Percentiles rank a stretch among this genome's conserved stretches.
These are phyloP conservation scores for Theobroma grandiflorum DNA, from an alignment of 441 rosid genomes.

Conservation along the genomic window DNA sequence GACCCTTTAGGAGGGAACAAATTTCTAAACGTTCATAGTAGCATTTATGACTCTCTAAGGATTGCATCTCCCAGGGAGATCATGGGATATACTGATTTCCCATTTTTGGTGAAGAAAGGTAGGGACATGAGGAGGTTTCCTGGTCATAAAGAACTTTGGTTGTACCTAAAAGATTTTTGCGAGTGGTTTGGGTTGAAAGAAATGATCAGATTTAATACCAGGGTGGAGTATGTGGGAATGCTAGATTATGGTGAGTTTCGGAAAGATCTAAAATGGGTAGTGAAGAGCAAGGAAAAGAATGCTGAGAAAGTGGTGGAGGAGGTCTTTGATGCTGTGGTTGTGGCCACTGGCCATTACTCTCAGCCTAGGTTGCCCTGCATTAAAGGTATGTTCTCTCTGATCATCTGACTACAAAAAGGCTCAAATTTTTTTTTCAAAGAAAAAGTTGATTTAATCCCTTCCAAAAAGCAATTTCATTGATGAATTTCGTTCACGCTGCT, in stretches of 20 bases:
- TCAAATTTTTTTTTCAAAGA: too few species aligned
- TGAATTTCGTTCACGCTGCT: background rate
- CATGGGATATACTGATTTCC: constrained; percentile 91
- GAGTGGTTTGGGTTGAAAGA: constrained; percentile 71
- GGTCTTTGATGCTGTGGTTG: constrained; percentile 89
- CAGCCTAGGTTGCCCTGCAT: constrained; percentile 78
- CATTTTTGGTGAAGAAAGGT: constrained; percentile 71
- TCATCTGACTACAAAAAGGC: too few species aligned
- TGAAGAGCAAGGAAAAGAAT: constrained; percentile 54
- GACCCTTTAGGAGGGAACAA: constrained; percentile 56
- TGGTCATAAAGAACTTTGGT: constrained; percentile 79
- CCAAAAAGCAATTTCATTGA: constrained; percentile 1
- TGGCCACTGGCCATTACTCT: constrained; percentile 90
- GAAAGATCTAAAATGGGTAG: constrained; percentile 71
- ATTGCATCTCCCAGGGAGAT: constrained; percentile 79
- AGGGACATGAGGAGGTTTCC: constrained; percentile 88
- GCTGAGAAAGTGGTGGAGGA: constrained; percentile 58
- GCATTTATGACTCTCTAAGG: constrained; percentile 80
- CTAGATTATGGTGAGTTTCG: constrained; percentile 50
- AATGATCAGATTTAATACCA: constrained; percentile 76
- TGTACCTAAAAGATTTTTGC: constrained; percentile 76
- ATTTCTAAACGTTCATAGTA: constrained; percentile 70
- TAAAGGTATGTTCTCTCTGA: constrained; percentile 56
- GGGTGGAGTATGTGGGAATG: constrained; percentile 79
- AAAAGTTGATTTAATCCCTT: background rate